Evolutionary conservation across 78 protist species (phyloP), one percentile per base, ranked within the genome.

Genomic region (Polysphondylium violaceum): DNA sequence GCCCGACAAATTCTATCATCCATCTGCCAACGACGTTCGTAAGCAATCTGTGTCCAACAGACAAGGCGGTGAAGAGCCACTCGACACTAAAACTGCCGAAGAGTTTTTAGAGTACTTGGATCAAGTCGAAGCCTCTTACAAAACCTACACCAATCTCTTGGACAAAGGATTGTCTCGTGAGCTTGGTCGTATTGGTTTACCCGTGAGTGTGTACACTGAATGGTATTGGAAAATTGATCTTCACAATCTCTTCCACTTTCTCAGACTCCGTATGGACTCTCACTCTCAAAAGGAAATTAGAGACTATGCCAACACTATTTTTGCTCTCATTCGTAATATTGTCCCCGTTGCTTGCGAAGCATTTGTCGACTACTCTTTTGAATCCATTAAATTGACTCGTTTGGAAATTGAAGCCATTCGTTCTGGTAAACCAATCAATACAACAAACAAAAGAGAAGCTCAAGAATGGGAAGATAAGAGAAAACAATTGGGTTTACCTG

Each of bases 321-420:
- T 69, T 58, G 91, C 91, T 41, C 73, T 83, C 35, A 83, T 83
- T 33, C 23, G 72, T 16, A 67, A 58, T 29, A 83, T 83, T 23
- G 91, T 83, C 0, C 91, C 91, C 27, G 79, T 83, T 69, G 91
- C 91, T 21, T 83, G 91, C 58, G 91, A 83, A 44, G 91, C 91
- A 1, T 83, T 83, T 41, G 56, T 83, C n/a, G 91, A 83, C 35
- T 83, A 83, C 5, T 31, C 91, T 17, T 83, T 41, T 56, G 91
- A 83, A 63, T 36, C 60, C 16, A 41, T 83, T 43, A 67, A 69
- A 43, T 47, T 83, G 8, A 83, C 91, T 1, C 60, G 91, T 47
- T 33, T 83, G 56, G 91, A 83, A 71, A 83, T 83, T 31, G 91
- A 83, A 59, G 91, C 91, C 17, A 83, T 83, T 40, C 77, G 79